Conservation (phyloP, 2,329 filamentous ascomycete species). For the Ascocoryne sarcoides region DNA sequence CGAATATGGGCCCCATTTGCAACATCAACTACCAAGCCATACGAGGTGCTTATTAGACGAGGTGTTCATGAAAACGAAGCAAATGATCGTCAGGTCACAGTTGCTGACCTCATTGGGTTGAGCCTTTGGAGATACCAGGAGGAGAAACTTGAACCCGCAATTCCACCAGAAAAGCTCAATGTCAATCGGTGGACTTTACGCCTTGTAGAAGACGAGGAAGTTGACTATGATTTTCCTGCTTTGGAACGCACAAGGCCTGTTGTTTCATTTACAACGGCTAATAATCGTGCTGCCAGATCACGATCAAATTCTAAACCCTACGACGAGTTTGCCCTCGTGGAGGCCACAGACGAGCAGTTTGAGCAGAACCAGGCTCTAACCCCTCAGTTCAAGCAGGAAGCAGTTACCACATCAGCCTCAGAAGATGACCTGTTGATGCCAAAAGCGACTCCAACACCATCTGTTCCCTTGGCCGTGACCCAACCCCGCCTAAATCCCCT, state of each 20-base stretch:
- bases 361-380: conserved; percentile 60
- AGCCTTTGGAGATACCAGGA: conserved; percentile 71
- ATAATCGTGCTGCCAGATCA: conserved; percentile 53
- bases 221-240: conserved; percentile 77
- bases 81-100: conserved; percentile 54
- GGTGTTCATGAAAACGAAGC: conserved; percentile 60
- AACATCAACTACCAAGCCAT: conserved; percentile 51
- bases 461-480: conserved; percentile 29
- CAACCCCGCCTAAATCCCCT: conserved; percentile 45
- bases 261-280: conserved; percentile 73
- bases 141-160: conserved; percentile 60
- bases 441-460: conserved; percentile 20
- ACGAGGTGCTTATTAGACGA: conserved; percentile 63
- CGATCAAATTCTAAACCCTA: conserved; percentile 67
- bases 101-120: conserved; percentile 74
- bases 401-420: conserved; percentile 29
- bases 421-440: conserved; percentile 35
- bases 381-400: conserved; percentile 55
- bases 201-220: conserved; percentile 78
- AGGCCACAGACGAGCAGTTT: conserved; percentile 60
- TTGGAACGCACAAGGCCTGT: conserved; percentile 65
- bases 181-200: conserved; percentile 76
- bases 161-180: conserved; percentile 58
- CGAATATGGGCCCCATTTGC: conserved; percentile 72
- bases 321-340: conserved; percentile 74